Percentiles rank a stretch among this genome's conserved stretches.
Conservation (phyloP, 495 filamentous ascomycete genomes). For the Penicillium tannophilum region DNA sequence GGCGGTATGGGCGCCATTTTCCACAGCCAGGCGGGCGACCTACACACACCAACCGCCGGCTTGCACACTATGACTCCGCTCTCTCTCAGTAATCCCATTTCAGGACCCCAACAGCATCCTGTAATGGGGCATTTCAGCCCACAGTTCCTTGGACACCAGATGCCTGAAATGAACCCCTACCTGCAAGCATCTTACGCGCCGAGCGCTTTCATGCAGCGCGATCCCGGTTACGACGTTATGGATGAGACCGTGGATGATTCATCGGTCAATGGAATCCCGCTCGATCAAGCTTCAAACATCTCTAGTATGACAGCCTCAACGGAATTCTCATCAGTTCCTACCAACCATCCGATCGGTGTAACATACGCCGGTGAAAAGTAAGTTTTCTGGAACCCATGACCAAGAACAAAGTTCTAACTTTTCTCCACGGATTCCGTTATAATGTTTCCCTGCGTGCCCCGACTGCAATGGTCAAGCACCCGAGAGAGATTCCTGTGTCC, state of each 20-base stretch:
- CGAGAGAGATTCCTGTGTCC: slow-evolving; percentile 85
- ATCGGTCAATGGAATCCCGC: slow-evolving; percentile 53
- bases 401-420: slow-evolving; percentile 10
- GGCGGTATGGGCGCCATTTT: slow-evolving; percentile 81
- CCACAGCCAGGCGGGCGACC: slow-evolving; percentile 82
- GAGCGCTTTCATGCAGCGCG: slow-evolving; percentile 74
- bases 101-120: slow-evolving; percentile 44
- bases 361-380: slow-evolving; percentile 53
- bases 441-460: slow-evolving; percentile 87
- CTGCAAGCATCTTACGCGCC: slow-evolving; percentile 70
- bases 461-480: slow-evolving; percentile 89
- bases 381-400: slow-evolving; percentile 16
- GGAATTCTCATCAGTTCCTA: slow-evolving; percentile 24
- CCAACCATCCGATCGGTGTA: slow-evolving; percentile 10
- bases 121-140: slow-evolving; percentile 17
- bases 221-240: slow-evolving; percentile 76
- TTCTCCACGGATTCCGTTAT: slow-evolving; percentile 77
- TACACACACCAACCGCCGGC: slow-evolving; percentile 81
- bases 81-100: slow-evolving; percentile 68
- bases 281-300: slow-evolving; percentile 24
- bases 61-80: slow-evolving; percentile 72
- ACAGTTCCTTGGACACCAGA: slow-evolving; percentile 64
- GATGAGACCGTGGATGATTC: slow-evolving; percentile 64
- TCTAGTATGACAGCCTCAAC: slow-evolving; percentile 31
- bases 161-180: slow-evolving; percentile 76